Base-by-base conservation (phyloP, 2,329 filamentous ascomycete genomes). In the Aspergillus fumigatiaffinis region DNA sequence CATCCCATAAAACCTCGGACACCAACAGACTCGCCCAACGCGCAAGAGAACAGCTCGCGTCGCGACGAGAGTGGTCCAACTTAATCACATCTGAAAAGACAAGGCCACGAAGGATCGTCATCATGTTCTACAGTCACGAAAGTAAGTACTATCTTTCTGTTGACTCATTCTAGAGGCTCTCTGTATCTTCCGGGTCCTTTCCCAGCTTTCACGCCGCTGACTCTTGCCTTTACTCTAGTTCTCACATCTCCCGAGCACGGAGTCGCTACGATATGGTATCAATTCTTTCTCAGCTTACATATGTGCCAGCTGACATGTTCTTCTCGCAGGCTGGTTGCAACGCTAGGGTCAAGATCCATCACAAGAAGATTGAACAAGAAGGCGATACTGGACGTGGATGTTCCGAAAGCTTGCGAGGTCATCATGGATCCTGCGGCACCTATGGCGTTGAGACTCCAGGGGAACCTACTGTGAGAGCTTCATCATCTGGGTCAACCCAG, bases 41-140 rank as follows among this genome's bases (percentile, higher is more conserved):
- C 44, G 44, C 23, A 26, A 47, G 10, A 14, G 44, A 2, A 2
- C 44, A 23, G 12, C 44, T 47, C 12, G 44, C 20, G 21, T 47
- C 44, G 2, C 44, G 44, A 47, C 23, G 17, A 14, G 10, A 38
- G 32, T 17, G 14, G 14, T 17, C 14, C 5, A 17, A 17, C 32
- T 17, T 38, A 7, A n/a, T 14, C 32, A 38, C 5, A 38, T 38
- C 3, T 35, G 6, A 17, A 38, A 17, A 38, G 14, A 17, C 32
- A 38, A 38, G 14, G 14, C 32, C 14, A 38, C 32, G 5, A 4
- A 23, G 10, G 23, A 26, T 23, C 44, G 14, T 29, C 59, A 64
- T 58, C 57, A 97, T 97, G 92, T 97, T 97, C 73, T 97, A 96
- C 78, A 95, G 90, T 67, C 91, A 96, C 77, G 92, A 97, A 76